phyloP scores from a whole-genome alignment of 129 eudicot species.

The Flaveria linearis region DNA sequence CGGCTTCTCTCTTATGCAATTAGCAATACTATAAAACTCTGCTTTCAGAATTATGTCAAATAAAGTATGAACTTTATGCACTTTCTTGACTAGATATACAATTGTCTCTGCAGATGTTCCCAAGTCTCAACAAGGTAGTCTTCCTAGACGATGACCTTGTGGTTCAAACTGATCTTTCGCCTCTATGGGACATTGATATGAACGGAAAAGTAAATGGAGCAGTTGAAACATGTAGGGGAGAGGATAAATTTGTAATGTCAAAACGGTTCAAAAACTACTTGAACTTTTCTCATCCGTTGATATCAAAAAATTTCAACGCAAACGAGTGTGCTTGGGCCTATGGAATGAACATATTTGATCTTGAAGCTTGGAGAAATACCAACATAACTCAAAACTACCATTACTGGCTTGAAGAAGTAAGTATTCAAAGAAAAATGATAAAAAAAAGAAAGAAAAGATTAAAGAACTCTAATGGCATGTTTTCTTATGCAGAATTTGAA shows the following conservation, averaged over 20 bases:
- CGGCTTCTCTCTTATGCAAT: not conserved
- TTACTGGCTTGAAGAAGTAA: conserved; percentile 84
- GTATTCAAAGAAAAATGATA: no score
- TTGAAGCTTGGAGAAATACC: conserved; percentile 86
- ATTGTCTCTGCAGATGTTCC: conserved; percentile 65
- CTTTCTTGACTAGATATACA: not conserved
- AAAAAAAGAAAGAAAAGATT: not conserved
- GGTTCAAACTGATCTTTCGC: conserved; percentile 85
- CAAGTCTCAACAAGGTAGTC: conserved; percentile 71
- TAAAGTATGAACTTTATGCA: not conserved
- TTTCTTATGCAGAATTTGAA: conserved; percentile 73
- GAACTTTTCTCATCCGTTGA: conserved; percentile 85
- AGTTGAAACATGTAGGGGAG: conserved; percentile 82
- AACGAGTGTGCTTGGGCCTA: conserved; percentile 98
- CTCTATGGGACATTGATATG: conserved; percentile 96
- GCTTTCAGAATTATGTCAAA: not conserved
- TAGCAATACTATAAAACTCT: not conserved
- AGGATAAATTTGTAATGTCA: conserved; percentile 84
- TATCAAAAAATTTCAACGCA: conserved; percentile 68
- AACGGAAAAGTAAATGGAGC: conserved; percentile 93
- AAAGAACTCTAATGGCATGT: conserved; percentile 11
- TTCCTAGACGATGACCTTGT: conserved; percentile 94
- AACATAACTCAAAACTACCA: conserved; percentile 79
- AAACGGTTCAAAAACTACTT: conserved; percentile 73
- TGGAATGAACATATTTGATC: conserved; percentile 94